These are phyloP conservation scores for Penicillium janthinellum DNA, from an alignment of 2,329 filamentous ascomycete genomes.

Conservation along the genomic window DNA sequence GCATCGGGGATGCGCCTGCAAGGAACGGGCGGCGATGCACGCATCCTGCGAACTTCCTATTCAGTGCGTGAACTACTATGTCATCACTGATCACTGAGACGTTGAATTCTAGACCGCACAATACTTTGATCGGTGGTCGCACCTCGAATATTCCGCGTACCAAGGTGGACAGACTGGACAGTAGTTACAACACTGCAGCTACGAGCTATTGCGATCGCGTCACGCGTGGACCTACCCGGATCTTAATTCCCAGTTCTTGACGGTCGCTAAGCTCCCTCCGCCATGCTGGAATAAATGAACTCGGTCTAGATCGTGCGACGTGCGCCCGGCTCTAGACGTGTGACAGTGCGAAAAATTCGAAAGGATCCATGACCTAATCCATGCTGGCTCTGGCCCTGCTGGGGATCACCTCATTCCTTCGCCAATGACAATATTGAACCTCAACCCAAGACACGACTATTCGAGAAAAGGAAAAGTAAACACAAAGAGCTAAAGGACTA, in stretches of 20 bases:
- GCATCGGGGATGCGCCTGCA: conserved; percentile 6
- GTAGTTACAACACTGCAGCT: not conserved
- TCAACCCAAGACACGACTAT: not conserved
- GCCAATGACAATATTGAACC: not conserved
- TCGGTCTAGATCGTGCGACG: conserved; percentile 9
- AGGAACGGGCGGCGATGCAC: conserved; percentile 1
- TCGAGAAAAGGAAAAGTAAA: not conserved
- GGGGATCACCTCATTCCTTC: conserved; percentile 1
- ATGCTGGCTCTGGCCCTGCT: not conserved
- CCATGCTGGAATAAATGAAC: not conserved
- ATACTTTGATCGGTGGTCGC: not conserved
- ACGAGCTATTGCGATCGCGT: not conserved
- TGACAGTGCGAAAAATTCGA: conserved; percentile 8
- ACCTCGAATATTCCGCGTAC: not conserved
- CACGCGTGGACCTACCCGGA: not conserved
- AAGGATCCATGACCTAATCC: not conserved
- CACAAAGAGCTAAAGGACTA: not conserved
- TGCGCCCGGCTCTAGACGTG: not conserved
- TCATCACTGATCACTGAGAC: not conserved
- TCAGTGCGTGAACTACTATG: not conserved
- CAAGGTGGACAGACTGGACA: too few relatives aligned
- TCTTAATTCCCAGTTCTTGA: not conserved
- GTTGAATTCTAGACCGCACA: too few relatives aligned
- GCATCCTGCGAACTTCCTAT: not conserved
- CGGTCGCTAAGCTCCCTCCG: not conserved